A percentile compares a stretch with the other conserved stretches of the same genome.
These are phyloP conservation scores for Aaosphaeria pasadenensis DNA, from an alignment of 2,329 filamentous ascomycete species.

Conservation along the genomic window DNA sequence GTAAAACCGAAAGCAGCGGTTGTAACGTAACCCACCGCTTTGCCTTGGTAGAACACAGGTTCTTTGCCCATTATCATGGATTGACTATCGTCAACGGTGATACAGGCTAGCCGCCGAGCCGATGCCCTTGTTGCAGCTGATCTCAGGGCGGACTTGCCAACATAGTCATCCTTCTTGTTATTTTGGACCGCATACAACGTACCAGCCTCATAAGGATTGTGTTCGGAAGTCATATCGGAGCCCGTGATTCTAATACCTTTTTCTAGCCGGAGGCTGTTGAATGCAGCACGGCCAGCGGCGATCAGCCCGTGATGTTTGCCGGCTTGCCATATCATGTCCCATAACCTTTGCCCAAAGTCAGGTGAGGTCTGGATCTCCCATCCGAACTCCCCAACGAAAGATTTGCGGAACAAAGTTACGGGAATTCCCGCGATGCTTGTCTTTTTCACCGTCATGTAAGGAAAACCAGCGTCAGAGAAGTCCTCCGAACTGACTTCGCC, in stretches of 20 bases:
- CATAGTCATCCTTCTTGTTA: constrained; percentile 46
- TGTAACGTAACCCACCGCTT: constrained; percentile 56
- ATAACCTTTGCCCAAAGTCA: constrained; percentile 56
- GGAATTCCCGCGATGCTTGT: constrained; percentile 55
- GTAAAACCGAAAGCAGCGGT: constrained; percentile 61
- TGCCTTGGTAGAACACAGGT: constrained; percentile 52
- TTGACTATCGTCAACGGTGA: constrained; percentile 55
- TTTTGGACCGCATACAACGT: constrained; percentile 50
- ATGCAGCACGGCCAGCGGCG: constrained; percentile 57
- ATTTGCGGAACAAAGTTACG: constrained; percentile 55
- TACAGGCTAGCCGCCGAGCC: constrained; percentile 43
- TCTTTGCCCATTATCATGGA: constrained; percentile 62
- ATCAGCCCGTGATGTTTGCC: constrained; percentile 56
- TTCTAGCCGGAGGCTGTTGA: constrained; percentile 59
- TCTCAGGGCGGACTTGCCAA: constrained; percentile 52
- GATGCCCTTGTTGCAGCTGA: constrained; percentile 37
- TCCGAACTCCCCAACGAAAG: constrained; percentile 60
- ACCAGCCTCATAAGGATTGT: constrained; percentile 60
- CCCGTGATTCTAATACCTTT: constrained; percentile 59
- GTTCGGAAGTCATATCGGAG: constrained; percentile 59
- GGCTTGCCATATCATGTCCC: constrained; percentile 57
- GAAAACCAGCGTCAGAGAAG: constrained; percentile 46
- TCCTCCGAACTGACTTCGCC: constrained; percentile 44
- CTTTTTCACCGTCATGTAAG: constrained; percentile 51
- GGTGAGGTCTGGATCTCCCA: constrained; percentile 63